phyloP scores from a whole-genome alignment of 106 monocot genomes.

The Iris macrosiphon region DNA sequence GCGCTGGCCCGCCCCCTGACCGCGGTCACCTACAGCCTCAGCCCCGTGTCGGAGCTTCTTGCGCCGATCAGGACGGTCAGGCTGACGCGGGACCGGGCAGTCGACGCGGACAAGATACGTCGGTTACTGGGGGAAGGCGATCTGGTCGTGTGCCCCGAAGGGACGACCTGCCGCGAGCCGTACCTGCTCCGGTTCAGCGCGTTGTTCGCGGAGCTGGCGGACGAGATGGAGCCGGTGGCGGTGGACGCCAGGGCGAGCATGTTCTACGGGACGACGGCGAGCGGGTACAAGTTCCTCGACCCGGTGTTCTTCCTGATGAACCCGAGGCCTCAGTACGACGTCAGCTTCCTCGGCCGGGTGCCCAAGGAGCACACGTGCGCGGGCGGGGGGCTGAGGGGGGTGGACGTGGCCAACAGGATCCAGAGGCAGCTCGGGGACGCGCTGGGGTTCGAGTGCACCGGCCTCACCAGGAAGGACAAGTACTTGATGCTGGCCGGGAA shows the following conservation, averaged over 20 bases:
- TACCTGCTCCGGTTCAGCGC: slow-evolving; percentile 89
- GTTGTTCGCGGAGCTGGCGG: slow-evolving; percentile 76
- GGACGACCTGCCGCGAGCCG: slow-evolving; percentile 89
- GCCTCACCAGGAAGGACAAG: slow-evolving; percentile 54
- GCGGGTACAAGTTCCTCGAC: slow-evolving; percentile 72
- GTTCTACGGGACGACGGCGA: slow-evolving; percentile 88
- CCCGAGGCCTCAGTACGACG: slow-evolving; percentile 43
- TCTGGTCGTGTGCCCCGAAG: slow-evolving; percentile 83
- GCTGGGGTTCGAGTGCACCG: slow-evolving; percentile 50
- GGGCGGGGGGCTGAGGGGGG: slow-evolving; percentile 9
- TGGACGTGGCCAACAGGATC: slow-evolving; percentile 48
- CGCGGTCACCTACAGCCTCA: slow-evolving; percentile 85
- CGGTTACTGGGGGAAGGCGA: slow-evolving; percentile 46
- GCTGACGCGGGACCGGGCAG: slow-evolving; percentile 44
- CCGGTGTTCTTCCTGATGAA: slow-evolving; percentile 69
- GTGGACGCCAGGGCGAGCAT: slow-evolving; percentile 29
- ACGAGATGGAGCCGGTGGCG: slow-evolving; percentile 68
- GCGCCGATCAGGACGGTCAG: slow-evolving; percentile 64
- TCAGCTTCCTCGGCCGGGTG: slow-evolving; percentile 43
- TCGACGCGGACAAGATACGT: slow-evolving; percentile 40
- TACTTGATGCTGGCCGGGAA: slow-evolving; percentile 63
- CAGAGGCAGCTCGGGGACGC: slow-evolving; percentile 37
- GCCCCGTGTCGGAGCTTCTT: slow-evolving; percentile 59
- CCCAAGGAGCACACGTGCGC: slow-evolving; percentile 26
- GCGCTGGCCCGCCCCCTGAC: slow-evolving; percentile 39